Evolutionary conservation across 2,329 filamentous ascomycete genomes (phyloP).

Genomic region (Neofusicoccum sp.): DNA sequence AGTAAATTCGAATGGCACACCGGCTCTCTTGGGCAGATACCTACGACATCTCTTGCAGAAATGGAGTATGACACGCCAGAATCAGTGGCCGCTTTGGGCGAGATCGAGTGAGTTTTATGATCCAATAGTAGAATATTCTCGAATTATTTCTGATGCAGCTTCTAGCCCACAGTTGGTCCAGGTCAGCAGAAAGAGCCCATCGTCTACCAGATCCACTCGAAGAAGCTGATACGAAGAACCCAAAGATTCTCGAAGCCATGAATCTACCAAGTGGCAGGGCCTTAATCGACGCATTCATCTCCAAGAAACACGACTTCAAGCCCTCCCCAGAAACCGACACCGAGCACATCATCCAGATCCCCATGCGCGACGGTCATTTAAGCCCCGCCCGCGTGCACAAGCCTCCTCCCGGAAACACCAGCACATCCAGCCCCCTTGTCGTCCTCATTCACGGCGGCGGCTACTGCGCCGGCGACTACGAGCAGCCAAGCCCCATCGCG

Average conservation of each 20-base stretch:
- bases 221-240: not conserved
- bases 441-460: slow-evolving; percentile 11
- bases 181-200: not conserved
- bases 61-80: slow-evolving; percentile 11
- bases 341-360: slow-evolving; percentile 9
- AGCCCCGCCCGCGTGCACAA: not conserved
- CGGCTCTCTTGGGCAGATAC: not conserved
- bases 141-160: not conserved
- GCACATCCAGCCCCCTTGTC: not conserved
- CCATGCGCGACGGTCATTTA: slow-evolving; percentile 8
- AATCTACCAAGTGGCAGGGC: not conserved
- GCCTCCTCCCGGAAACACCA: not conserved
- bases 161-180: not conserved
- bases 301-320: not conserved
- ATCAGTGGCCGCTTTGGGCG: not conserved
- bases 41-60: not conserved
- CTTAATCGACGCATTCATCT: not conserved
- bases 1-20: not conserved
- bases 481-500: not conserved
- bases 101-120: not conserved
- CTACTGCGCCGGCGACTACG: slow-evolving; percentile 8
- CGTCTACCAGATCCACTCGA: not conserved
- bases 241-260: slow-evolving; percentile 2
- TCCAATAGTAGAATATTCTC: not conserved
- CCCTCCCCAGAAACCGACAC: not conserved